These are phyloP conservation scores for Fusarium sp. DNA, from an alignment of 2,329 filamentous ascomycete species.

Conservation along the genomic window DNA sequence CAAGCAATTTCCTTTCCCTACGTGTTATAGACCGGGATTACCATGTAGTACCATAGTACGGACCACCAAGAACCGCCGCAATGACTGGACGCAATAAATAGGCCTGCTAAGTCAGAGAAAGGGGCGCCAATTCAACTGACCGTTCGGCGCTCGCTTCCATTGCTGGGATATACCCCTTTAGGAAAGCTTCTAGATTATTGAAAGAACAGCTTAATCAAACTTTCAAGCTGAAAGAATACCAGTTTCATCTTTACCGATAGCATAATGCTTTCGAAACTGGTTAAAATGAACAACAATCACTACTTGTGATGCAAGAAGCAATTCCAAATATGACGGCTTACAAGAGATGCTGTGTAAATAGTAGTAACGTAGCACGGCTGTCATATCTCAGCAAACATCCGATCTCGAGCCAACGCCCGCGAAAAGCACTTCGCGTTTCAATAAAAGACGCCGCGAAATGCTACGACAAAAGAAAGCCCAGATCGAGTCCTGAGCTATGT, in stretches of 20 bases:
- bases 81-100: conserved; percentile 6
- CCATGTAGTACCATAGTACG: conserved; percentile 4
- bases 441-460: conserved; percentile 3
- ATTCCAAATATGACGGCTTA: neutral
- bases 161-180: conserved; percentile 15
- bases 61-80: conserved; percentile 28
- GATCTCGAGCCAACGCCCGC: neutral
- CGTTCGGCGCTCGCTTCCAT: conserved; percentile 2
- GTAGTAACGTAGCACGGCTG: neutral
- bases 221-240: conserved; percentile 11
- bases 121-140: conserved; percentile 38
- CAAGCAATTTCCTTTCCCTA: conserved; percentile 42
- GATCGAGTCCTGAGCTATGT: neutral
- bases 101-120: conserved; percentile 28
- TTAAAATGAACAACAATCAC: neutral
- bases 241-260: conserved; percentile 1
- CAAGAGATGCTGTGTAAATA: neutral
- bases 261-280: neutral
- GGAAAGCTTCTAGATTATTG: conserved; percentile 20
- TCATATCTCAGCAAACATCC: conserved; percentile 6
- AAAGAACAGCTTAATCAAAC: conserved; percentile 17
- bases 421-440: neutral
- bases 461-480: neutral
- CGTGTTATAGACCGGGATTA: conserved; percentile 38
- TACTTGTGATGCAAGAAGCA: neutral